Evolutionary conservation across 176 grass and related monocot species (phyloP).

Genomic region (Areca catechu): DNA sequence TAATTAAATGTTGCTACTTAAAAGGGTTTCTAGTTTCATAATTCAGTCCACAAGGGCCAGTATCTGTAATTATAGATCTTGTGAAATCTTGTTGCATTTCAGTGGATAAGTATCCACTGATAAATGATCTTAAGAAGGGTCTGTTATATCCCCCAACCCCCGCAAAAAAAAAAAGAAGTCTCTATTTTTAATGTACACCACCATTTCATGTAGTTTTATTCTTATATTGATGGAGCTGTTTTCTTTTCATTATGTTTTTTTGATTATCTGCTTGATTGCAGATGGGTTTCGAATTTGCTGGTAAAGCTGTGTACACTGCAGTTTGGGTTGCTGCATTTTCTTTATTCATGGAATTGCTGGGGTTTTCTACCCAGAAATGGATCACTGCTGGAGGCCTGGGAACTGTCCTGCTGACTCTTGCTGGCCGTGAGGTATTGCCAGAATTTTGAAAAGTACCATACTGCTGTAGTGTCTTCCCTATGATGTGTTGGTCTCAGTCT

Average conservation of each 20-base stretch:
- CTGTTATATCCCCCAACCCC: no score
- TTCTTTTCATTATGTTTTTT: not conserved
- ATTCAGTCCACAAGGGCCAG: no score
- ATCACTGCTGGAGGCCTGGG: constrained; percentile 96
- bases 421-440: constrained; percentile 82
- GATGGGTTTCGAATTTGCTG: constrained; percentile 93
- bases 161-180: no score
- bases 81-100: no score
- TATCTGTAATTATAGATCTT: no score
- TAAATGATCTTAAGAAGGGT: no score
- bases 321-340: constrained; percentile 82
- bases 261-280: constrained; percentile 21
- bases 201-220: not conserved
- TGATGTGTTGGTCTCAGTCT: not conserved
- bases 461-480: no score
- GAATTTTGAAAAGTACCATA: not conserved
- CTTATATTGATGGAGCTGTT: constrained; percentile 7
- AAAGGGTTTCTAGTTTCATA: no score
- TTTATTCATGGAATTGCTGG: constrained; percentile 95
- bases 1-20: no score
- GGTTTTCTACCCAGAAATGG: constrained; percentile 95
- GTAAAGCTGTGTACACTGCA: constrained; percentile 82
- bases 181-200: not conserved
- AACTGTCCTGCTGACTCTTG: constrained; percentile 91
- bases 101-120: no score